Percentiles rank a stretch among this genome's conserved stretches.
Evolutionary conservation across 257 asterid species (phyloP).

Genomic region (Plantago ovata): DNA sequence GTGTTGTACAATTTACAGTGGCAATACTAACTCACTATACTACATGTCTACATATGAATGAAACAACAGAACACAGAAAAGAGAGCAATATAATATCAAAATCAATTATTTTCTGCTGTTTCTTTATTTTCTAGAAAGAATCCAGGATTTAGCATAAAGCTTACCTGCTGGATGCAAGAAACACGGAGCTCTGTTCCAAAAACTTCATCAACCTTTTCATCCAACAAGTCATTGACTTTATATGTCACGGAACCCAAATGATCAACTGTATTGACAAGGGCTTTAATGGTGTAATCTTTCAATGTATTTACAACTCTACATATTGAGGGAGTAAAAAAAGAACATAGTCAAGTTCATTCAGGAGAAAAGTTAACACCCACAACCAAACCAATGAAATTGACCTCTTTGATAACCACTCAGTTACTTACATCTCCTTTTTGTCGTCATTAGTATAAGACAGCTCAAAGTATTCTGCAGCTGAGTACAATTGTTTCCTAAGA

Average conservation of each 20-base stretch:
- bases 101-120: no score
- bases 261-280: constrained; percentile 75
- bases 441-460: constrained; percentile 45
- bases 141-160: no score
- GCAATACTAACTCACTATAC: no score
- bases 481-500: constrained; percentile 50
- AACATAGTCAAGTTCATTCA: neutral
- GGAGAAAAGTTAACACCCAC: no score
- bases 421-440: constrained; percentile 54
- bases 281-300: constrained; percentile 56
- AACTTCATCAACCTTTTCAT: constrained; percentile 45
- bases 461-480: constrained; percentile 78
- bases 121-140: no score
- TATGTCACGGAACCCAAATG: constrained; percentile 76
- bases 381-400: no score
- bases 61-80: no score
- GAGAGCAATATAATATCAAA: no score
- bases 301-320: constrained; percentile 56
- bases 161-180: no score
- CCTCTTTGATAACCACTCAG: constrained; percentile 8
- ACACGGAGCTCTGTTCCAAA: constrained; percentile 52
- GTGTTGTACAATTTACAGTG: no score
- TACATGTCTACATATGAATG: no score
- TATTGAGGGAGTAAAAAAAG: neutral
- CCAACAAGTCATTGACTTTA: constrained; percentile 55